These are phyloP conservation scores for Pyrenula massariospora DNA, from an alignment of 495 filamentous ascomycete species.

Conservation along the genomic window DNA sequence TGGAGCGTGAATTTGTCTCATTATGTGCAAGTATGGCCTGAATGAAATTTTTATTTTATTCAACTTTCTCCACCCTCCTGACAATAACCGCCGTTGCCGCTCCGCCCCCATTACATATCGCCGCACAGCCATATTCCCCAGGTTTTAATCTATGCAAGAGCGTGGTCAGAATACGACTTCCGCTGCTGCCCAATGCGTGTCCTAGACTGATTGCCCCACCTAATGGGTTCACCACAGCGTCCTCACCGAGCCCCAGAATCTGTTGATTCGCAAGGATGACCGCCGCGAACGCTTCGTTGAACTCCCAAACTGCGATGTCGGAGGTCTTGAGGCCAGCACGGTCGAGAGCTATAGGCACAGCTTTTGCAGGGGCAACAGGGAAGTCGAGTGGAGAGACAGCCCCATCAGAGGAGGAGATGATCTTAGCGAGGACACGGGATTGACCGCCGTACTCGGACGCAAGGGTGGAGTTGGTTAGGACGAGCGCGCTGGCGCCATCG, in stretches of 20 bases:
- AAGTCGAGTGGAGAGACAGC: conserved; percentile 92
- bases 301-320: conserved; percentile 89
- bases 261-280: conserved; percentile 89
- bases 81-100: conserved; percentile 88
- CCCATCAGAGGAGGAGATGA: conserved; percentile 80
- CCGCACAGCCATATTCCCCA: conserved; percentile 88
- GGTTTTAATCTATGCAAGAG: conserved; percentile 80
- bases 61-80: conserved; percentile 64
- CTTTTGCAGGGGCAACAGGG: conserved; percentile 83
- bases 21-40: too few species aligned
- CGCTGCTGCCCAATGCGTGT: conserved; percentile 88
- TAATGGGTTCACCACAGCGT: conserved; percentile 69
- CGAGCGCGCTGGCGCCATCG: conserved; percentile 87
- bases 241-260: conserved; percentile 63
- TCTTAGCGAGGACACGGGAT: conserved; percentile 69
- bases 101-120: conserved; percentile 94
- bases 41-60: conserved; percentile 9
- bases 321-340: conserved; percentile 80
- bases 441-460: conserved; percentile 61
- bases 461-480: conserved; percentile 64
- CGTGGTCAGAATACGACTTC: conserved; percentile 82
- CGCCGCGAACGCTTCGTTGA: conserved; percentile 95
- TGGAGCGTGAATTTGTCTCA: too few species aligned
- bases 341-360: conserved; percentile 80
- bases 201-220: conserved; percentile 92